Conservation (phyloP, 768 basidiomycete species). For the Pleurotus tuber-regium region DNA sequence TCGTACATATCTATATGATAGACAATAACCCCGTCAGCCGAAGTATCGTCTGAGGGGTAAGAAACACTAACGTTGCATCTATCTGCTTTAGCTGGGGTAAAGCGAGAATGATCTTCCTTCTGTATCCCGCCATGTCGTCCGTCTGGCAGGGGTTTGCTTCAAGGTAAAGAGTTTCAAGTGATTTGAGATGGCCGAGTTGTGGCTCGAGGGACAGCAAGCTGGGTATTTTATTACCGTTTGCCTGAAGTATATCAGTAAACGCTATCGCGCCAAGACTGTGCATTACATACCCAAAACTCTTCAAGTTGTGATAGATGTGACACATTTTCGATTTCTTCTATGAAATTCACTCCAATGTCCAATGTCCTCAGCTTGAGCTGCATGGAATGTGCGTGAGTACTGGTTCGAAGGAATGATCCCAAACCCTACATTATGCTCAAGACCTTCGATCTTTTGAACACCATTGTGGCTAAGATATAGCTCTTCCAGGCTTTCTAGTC, state of each 20-base stretch:
- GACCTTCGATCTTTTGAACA: slow-evolving; percentile 74
- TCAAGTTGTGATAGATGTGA: slow-evolving; percentile 76
- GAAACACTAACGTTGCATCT: slow-evolving; percentile 82
- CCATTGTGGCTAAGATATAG: slow-evolving; percentile 96
- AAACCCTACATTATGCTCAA: slow-evolving; percentile 73
- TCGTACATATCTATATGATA: slow-evolving; percentile 15
- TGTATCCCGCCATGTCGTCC: slow-evolving; percentile 72
- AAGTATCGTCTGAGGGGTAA: background rate
- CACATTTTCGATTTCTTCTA: slow-evolving; percentile 76
- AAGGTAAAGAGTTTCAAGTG: slow-evolving; percentile 87
- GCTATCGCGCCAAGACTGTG: background rate
- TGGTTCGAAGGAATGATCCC: background rate
- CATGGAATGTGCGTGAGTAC: background rate
- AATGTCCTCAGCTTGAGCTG: slow-evolving; percentile 75
- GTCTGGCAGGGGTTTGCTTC: slow-evolving; percentile 93
- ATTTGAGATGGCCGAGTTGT: slow-evolving; percentile 56
- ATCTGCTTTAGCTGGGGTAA: slow-evolving; percentile 91
- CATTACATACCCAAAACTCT: slow-evolving; percentile 83
- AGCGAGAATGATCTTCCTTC: slow-evolving; percentile 85
- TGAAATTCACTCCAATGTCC: slow-evolving; percentile 85
- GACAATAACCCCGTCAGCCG: background rate
- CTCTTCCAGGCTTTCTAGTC: slow-evolving; percentile 74
- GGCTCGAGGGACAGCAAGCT: slow-evolving; percentile 65
- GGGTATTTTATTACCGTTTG: slow-evolving; percentile 84
- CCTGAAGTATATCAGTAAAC: slow-evolving; percentile 39